A percentile compares a stretch with the other conserved stretches of the same genome.
phyloP scores from a whole-genome alignment of 768 basidiomycete species.

The Mycena galericulata region DNA sequence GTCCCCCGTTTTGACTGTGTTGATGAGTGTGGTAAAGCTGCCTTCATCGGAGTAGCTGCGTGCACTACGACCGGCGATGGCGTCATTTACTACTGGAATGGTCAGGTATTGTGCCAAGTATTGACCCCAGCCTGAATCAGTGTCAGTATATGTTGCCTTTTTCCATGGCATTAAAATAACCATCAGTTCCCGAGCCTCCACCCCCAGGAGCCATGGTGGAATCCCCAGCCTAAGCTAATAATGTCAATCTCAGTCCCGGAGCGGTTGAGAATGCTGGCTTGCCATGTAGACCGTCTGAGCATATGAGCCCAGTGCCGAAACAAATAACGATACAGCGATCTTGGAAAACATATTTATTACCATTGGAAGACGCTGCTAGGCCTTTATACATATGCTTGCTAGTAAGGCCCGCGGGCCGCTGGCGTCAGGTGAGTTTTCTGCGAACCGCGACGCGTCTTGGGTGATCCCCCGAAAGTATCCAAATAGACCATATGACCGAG shows the following conservation, averaged over 20 bases:
- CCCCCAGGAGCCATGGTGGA: slow-evolving; percentile 58
- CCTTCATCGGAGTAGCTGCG: slow-evolving; percentile 63
- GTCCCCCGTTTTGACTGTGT: slow-evolving; percentile 53
- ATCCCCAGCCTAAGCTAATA: slow-evolving; percentile 24
- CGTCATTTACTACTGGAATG: slow-evolving; percentile 58
- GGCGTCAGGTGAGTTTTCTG: slow-evolving; percentile 22
- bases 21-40: slow-evolving; percentile 55
- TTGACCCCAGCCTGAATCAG: slow-evolving; percentile 58
- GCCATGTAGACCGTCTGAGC: slow-evolving; percentile 57
- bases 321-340: slow-evolving; percentile 22
- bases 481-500: no score
- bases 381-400: slow-evolving; percentile 17
- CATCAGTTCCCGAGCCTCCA: slow-evolving; percentile 52
- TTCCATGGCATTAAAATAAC: slow-evolving; percentile 28
- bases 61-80: slow-evolving; percentile 59
- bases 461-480: no score
- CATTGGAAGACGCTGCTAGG: not conserved
- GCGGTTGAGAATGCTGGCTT: slow-evolving; percentile 44
- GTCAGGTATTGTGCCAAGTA: slow-evolving; percentile 55
- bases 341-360: slow-evolving; percentile 28
- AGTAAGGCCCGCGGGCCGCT: slow-evolving; percentile 15
- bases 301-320: slow-evolving; percentile 32
- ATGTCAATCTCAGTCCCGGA: no score
- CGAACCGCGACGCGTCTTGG: no score
- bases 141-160: not conserved